Percentiles rank a stretch among this genome's conserved stretches.
phyloP scores from a whole-genome alignment of 73 alveolate species.

The Stentor roeselii region DNA sequence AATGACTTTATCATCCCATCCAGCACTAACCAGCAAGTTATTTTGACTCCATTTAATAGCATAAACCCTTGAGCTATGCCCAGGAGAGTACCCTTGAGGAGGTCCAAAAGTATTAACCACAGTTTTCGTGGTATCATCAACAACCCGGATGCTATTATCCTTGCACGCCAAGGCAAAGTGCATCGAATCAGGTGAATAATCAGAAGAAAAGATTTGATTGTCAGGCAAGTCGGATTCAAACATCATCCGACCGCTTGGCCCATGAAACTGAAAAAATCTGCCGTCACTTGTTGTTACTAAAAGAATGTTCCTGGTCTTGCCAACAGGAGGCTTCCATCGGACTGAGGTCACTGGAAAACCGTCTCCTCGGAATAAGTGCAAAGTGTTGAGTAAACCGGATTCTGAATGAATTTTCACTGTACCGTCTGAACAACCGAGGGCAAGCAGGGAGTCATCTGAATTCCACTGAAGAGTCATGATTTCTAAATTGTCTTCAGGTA shows the following conservation, averaged over 20 bases:
- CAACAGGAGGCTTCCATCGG: conserved; percentile 77
- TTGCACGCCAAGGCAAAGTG: conserved; percentile 52
- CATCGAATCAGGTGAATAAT: conserved; percentile 50
- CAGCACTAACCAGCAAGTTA: conserved; percentile 53
- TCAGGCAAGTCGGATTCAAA: conserved; percentile 36
- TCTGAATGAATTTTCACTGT: not conserved
- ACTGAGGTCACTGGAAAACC: conserved; percentile 63
- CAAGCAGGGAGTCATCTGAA: conserved; percentile 4
- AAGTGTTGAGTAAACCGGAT: not conserved
- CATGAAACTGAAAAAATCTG: conserved; percentile 56
- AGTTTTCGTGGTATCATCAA: conserved; percentile 46
- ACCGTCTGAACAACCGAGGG: conserved; percentile 17
- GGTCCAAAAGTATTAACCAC: conserved; percentile 30
- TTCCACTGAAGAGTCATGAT: conserved; percentile 2
- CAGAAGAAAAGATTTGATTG: conserved; percentile 43
- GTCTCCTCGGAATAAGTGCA: not conserved
- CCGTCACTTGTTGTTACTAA: conserved; percentile 55
- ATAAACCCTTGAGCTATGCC: conserved; percentile 56
- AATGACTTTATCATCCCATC: conserved; percentile 66
- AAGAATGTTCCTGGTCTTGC: conserved; percentile 35
- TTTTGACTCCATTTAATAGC: conserved; percentile 54
- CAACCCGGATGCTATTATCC: conserved; percentile 42
- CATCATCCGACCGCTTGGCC: conserved; percentile 44
- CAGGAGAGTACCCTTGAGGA: conserved; percentile 35
- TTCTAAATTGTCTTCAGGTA: not conserved